Conservation (phyloP, 2,329 filamentous ascomycete species). For the Penicillium glabrum region DNA sequence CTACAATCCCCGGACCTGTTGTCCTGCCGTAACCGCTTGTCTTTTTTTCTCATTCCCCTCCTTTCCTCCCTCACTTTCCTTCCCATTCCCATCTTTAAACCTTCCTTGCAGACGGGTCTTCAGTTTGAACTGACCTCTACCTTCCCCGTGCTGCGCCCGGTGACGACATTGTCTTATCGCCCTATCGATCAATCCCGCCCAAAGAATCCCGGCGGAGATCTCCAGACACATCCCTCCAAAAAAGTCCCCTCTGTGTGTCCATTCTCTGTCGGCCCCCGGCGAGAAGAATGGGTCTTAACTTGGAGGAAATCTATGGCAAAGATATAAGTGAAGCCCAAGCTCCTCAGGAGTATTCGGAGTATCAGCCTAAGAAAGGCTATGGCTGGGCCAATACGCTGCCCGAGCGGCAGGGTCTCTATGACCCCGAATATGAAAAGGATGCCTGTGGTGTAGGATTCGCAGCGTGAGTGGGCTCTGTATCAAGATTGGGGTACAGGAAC, state of each 20-base stretch:
- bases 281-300: slow-evolving; percentile 53
- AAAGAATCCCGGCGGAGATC: slow-evolving; percentile 20
- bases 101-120: slow-evolving; percentile 15
- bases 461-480: slow-evolving; percentile 63
- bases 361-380: slow-evolving; percentile 64
- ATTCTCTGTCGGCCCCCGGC: slow-evolving; percentile 44
- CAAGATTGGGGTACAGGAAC: slow-evolving; percentile 1
- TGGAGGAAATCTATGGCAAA: slow-evolving; percentile 50
- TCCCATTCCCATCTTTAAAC: slow-evolving; percentile 7
- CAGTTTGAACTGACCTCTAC: slow-evolving; percentile 3
- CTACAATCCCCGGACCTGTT: slow-evolving; percentile 23
- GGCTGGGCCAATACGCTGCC: slow-evolving; percentile 94
- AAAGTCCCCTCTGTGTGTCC: slow-evolving; percentile 23
- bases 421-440: slow-evolving; percentile 96
- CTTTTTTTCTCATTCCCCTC: slow-evolving; percentile 15
- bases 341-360: slow-evolving; percentile 52
- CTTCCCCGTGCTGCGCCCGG: slow-evolving; percentile 23
- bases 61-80: slow-evolving; percentile 8
- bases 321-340: slow-evolving; percentile 45
- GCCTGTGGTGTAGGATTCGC: slow-evolving; percentile 99
- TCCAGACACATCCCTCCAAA: slow-evolving; percentile 8
- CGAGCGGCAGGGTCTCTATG: slow-evolving; percentile 97
- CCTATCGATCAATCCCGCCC: slow-evolving; percentile 13
- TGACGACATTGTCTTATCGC: slow-evolving; percentile 28
- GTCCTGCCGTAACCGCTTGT: slow-evolving; percentile 19